Base-by-base conservation (phyloP, 768 basidiomycete genomes). In the Lactarius quietus region DNA sequence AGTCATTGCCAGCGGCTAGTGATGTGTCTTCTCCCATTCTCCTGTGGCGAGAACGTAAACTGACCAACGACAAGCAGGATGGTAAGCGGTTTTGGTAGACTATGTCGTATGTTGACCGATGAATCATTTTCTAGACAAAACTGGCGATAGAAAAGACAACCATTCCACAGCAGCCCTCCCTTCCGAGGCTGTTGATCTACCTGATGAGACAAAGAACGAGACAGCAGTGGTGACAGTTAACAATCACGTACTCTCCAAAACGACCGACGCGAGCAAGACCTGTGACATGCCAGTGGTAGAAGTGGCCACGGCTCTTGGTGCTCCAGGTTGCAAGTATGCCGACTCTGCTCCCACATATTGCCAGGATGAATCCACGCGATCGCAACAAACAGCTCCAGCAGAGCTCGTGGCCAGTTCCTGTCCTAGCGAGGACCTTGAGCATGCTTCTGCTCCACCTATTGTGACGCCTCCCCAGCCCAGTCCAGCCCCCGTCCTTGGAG, bases 31-130 rank as follows among this genome's bases (percentile, higher is more conserved):
- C 60, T 18, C 23, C 39, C 31, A 38, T 51, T 23, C 61, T 58
- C 41, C 61, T 57, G 1, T 36, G 53, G 18, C 56, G 29, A n/a
- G 39, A 54, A 10, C 7, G 9, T 17, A 45, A n/a, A 12, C n/a
- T 3, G 35, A 35, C n/a, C 45, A 28, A 65, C 17, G 63, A n/a
- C 29, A 56, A 61, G 26, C 59, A 55, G 36, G 43, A 61, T n/a
- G 64, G 64, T 57, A 43, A 0, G 59, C 57, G 20, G 23, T 18
- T 36, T 41, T 5, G 8, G n/a, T 57, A 38, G n/a, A 41, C 29
- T n/a, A 20, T 23, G 38, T 12, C 17, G 17, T 38, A 57, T 15
- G 28, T 62, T 54, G 36, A 17, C 51, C 17, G 15, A 62, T 33
- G 33, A 8, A 4, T 33, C 15, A 18, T 35, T 10, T 33, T 38